A percentile compares a stretch with the other conserved stretches of the same genome.
These are phyloP conservation scores for Globisporangium takayamanum DNA, from an alignment of 352 stramenopile genomes.

Conservation along the genomic window DNA sequence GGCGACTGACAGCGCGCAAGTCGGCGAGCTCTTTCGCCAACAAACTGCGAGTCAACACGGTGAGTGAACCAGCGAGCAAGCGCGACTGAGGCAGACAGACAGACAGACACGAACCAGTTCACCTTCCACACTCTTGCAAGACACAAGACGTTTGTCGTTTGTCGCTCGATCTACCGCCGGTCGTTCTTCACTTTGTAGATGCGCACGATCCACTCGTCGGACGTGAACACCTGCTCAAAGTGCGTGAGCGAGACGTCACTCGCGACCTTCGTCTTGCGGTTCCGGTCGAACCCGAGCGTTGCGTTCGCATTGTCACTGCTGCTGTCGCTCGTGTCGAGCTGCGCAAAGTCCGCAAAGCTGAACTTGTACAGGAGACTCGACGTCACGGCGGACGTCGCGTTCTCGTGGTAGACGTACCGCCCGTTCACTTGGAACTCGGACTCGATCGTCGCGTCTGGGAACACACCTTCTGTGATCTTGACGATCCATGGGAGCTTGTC, in stretches of 20 bases:
- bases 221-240: slow-evolving; percentile 91
- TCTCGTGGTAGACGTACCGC: slow-evolving; percentile 62
- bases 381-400: slow-evolving; percentile 68
- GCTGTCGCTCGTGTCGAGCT: slow-evolving; percentile 21
- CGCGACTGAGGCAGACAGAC: background rate
- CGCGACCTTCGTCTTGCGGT: slow-evolving; percentile 47
- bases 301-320: slow-evolving; percentile 8
- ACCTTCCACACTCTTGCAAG: background rate
- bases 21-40: slow-evolving; percentile 64
- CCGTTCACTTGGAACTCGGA: slow-evolving; percentile 78
- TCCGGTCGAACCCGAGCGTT: slow-evolving; percentile 62
- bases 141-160: background rate
- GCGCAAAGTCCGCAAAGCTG: slow-evolving; percentile 77
- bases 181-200: slow-evolving; percentile 78
- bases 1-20: slow-evolving; percentile 94
- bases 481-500: slow-evolving; percentile 93
- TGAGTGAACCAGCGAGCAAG: background rate
- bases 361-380: slow-evolving; percentile 92
- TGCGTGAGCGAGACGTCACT: slow-evolving; percentile 69
- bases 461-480: slow-evolving; percentile 87
- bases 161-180: background rate
- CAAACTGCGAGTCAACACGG: slow-evolving; percentile 21
- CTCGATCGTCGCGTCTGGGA: slow-evolving; percentile 71
- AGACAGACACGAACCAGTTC: background rate
- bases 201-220: slow-evolving; percentile 89